A percentile compares a stretch with the other conserved stretches of the same genome.
Conservation (phyloP, 2,329 filamentous ascomycete species). For the Neospermospora avenae region DNA sequence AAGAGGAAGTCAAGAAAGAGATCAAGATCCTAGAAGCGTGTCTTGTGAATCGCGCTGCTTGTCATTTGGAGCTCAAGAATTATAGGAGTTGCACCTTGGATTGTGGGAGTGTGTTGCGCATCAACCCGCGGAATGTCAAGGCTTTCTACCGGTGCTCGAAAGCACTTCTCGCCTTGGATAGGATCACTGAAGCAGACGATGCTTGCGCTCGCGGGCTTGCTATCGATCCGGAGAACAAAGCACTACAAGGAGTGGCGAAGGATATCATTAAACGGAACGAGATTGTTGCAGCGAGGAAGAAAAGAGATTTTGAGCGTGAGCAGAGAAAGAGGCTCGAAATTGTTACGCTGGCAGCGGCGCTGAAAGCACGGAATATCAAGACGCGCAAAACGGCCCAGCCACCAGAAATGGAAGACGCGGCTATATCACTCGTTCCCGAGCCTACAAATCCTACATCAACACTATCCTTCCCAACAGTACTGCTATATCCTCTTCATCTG, state of each 20-base stretch:
- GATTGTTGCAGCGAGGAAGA: slow-evolving; percentile 52
- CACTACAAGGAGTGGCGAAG: slow-evolving; percentile 58
- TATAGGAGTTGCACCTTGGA: slow-evolving; percentile 84
- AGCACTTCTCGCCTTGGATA: slow-evolving; percentile 76
- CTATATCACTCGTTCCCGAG: slow-evolving; percentile 66
- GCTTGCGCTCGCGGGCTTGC: slow-evolving; percentile 70
- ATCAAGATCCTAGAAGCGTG: slow-evolving; percentile 68
- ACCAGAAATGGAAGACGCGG: slow-evolving; percentile 85
- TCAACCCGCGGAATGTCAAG: slow-evolving; percentile 82
- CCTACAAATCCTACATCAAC: slow-evolving; percentile 68
- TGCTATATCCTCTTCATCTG: slow-evolving; percentile 79
- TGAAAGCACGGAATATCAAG: slow-evolving; percentile 67
- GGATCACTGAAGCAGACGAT: slow-evolving; percentile 76
- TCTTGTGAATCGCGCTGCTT: slow-evolving; percentile 84
- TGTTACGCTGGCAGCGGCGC: slow-evolving; percentile 60
- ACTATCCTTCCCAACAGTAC: slow-evolving; percentile 72
- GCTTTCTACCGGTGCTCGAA: slow-evolving; percentile 82
- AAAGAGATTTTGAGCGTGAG: slow-evolving; percentile 53
- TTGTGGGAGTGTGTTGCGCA: slow-evolving; percentile 72
- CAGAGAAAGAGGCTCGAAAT: slow-evolving; percentile 54
- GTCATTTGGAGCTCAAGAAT: slow-evolving; percentile 84
- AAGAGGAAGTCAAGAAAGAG: slow-evolving; percentile 47
- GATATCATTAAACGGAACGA: slow-evolving; percentile 62
- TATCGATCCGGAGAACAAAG: slow-evolving; percentile 66
- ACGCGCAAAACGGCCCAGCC: slow-evolving; percentile 64